phyloP scores from a whole-genome alignment of 1,139 yeast genomes.

The Candida pseudoviswanathii region DNA sequence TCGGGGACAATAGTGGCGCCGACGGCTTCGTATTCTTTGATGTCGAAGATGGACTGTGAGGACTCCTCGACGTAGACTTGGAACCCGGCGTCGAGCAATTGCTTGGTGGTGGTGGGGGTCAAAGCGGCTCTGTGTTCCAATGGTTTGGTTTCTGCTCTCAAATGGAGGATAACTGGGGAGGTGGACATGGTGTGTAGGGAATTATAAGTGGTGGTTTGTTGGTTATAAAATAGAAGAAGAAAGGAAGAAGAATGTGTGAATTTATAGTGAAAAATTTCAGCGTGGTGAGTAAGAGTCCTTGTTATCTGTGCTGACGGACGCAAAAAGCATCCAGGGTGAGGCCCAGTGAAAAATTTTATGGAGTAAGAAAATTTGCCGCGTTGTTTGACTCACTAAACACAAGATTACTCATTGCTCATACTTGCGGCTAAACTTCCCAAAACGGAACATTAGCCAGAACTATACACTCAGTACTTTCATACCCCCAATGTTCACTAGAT shows the following conservation, averaged over 20 bases:
- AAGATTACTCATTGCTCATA: conserved; percentile 2
- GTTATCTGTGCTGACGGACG: too few species aligned
- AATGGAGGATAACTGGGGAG: conserved; percentile 58
- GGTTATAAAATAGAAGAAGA: not conserved
- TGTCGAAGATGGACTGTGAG: conserved; percentile 75
- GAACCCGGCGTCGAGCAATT: conserved; percentile 85
- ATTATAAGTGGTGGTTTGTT: not conserved
- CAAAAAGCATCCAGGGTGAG: too few species aligned
- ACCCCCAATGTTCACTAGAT: conserved; percentile 10
- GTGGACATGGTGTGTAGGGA: conserved; percentile 9
- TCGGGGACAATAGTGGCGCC: conserved; percentile 91
- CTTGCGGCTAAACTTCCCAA: conserved; percentile 9
- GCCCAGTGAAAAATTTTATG: not conserved
- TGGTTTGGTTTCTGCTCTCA: conserved; percentile 97
- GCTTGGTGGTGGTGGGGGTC: conserved; percentile 88
- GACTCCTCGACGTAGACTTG: conserved; percentile 85
- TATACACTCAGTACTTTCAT: not conserved
- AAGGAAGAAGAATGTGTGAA: not conserved
- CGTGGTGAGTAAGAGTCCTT: too few species aligned
- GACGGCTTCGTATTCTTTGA: conserved; percentile 70
- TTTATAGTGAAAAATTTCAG: not conserved
- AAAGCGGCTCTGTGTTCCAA: conserved; percentile 96
- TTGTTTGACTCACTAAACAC: not conserved
- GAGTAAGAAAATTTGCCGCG: not conserved
- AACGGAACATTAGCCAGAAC: conserved; percentile 1